Evolutionary conservation across 2,329 filamentous ascomycete species (phyloP).

Genomic region (Cadophora luteo-olivacea): DNA sequence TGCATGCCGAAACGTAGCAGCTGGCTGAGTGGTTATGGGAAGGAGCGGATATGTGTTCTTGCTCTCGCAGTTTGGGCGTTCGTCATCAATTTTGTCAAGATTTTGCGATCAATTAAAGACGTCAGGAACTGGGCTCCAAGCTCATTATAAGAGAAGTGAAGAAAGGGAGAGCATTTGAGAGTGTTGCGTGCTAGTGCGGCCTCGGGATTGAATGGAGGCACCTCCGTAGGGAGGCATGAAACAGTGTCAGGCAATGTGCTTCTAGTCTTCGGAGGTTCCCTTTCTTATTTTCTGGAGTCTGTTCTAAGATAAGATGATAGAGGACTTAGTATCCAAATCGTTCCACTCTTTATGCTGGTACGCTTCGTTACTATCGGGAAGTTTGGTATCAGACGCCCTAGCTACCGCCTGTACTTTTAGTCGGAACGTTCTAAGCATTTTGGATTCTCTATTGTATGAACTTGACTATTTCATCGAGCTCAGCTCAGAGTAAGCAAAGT

Average conservation of each 20-base stretch:
- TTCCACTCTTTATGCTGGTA: not conserved
- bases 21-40: no score
- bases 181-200: not conserved
- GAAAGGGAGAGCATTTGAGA: not conserved
- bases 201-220: not conserved
- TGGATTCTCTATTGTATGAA: not conserved
- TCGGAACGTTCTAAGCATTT: not conserved
- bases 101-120: not conserved
- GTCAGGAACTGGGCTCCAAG: not conserved
- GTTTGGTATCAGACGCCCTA: not conserved
- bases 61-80: no score
- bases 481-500: not conserved
- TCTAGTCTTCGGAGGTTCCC: not conserved
- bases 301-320: not conserved
- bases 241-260: not conserved
- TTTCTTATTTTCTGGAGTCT: not conserved
- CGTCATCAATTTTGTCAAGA: no score
- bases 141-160: not conserved
- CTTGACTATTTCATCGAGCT: no score
- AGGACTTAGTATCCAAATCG: not conserved
- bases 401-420: not conserved
- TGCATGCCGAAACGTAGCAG: no score
- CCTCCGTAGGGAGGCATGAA: not conserved
- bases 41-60: no score
- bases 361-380: not conserved